Evolutionary conservation across 2,329 filamentous ascomycete species (phyloP), one percentile per base, ranked within the genome.

Genomic region (Aspergillus amoenus): DNA sequence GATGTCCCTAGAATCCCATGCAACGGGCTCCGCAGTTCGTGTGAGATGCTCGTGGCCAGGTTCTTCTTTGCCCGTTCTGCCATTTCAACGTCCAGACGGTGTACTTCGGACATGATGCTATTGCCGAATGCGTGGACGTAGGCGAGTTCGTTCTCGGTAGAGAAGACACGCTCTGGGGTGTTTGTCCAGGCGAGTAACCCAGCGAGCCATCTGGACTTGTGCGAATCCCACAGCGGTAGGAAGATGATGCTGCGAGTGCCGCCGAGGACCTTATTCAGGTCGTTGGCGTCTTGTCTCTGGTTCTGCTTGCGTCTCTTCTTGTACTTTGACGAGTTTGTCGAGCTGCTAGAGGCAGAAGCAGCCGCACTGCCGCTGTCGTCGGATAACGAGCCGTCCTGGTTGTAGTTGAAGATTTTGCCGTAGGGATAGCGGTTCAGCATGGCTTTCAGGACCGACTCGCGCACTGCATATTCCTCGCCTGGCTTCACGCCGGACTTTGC

Each of bases 21-120:
- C n/a, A 72, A 59, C 9, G 70, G 70, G 1, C 66, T 68, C 9
- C 70, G 59, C 39, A 72, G 62, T 45, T 72, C 70, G 56, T 72
- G 70, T 15, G 64, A 68, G 27, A 72, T 64, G 9, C 61, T 65
- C 2, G 68, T 61, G 15, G 71, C 58, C n/a, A 72, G 64, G 21
- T 68, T 62, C n/a, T 64, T 61, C 44, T 71, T 73, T 8, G 69
- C 68, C 40, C 60, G 58, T 30, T 70, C 66, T 2, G 66, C 62
- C 3, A 64, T 60, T 17, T 63, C 43, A 6, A 65, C 49, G 21
- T 65, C 66, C 1, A 70, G 45, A 3, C 63, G 61, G 7, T 62
- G 59, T 3, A 70, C 60, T 50, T 69, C 67, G 2, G 63, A 62
- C 65, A 69, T 69, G 41, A 70, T 41, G 34, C 61, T 68, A 18